Evolutionary conservation across 257 asterid species (phyloP).

Genomic region (Lithospermum erythrorhizon): DNA sequence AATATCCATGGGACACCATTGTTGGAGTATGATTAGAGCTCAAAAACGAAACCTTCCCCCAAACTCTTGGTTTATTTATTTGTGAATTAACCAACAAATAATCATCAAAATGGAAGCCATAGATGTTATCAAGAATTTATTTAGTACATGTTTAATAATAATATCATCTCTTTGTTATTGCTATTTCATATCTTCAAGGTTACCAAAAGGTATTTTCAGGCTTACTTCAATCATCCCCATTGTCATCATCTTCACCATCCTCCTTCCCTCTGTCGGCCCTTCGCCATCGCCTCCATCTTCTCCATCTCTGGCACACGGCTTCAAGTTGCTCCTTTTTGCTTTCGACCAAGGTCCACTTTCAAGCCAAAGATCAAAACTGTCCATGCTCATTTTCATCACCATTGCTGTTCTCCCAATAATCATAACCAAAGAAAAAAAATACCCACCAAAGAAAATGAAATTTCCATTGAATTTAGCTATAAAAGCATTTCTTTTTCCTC

Average conservation of each 20-base stretch:
- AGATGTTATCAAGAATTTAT: slow-evolving; percentile 31
- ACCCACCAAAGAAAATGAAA: slow-evolving; percentile 1
- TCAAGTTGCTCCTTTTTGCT: slow-evolving; percentile 47
- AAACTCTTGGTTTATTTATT: too few species aligned
- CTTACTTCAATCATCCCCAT: slow-evolving; percentile 37
- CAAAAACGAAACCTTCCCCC: not conserved
- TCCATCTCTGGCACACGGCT: slow-evolving; percentile 38
- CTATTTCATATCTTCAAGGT: slow-evolving; percentile 22
- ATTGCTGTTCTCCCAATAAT: slow-evolving; percentile 48
- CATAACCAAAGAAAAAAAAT: slow-evolving; percentile 2
- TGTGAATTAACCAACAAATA: not conserved
- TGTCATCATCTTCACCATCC: slow-evolving; percentile 26
- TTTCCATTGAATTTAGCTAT: not conserved
- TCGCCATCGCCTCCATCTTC: slow-evolving; percentile 27
- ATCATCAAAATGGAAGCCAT: not conserved
- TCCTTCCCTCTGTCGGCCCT: slow-evolving; percentile 22
- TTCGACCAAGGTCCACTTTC: slow-evolving; percentile 33
- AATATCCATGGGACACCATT: too few species aligned
- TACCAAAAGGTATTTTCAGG: slow-evolving; percentile 34
- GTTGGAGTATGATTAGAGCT: too few species aligned
- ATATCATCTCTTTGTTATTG: slow-evolving; percentile 28
- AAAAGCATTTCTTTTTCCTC: too few species aligned
- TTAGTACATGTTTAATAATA: slow-evolving; percentile 11
- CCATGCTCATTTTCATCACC: slow-evolving; percentile 30
- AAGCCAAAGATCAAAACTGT: slow-evolving; percentile 17